Base-by-base conservation (phyloP, 2,329 filamentous ascomycete species). In the Aspergillus carbonarius region DNA sequence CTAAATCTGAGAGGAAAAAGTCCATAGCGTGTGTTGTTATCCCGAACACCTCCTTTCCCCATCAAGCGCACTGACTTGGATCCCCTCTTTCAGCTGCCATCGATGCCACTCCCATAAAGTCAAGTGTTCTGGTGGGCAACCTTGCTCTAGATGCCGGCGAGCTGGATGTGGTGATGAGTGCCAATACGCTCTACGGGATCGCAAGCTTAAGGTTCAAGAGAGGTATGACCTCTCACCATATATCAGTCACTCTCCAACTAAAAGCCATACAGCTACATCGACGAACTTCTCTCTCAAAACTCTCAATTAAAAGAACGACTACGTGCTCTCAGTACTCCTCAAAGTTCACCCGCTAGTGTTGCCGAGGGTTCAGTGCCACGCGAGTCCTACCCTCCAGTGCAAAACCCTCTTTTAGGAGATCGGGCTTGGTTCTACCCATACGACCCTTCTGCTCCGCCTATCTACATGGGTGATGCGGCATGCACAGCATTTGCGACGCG, bases 71-170 rank as follows among this genome's bases (percentile, higher is more conserved):
- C 49, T 55, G 17, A 50, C 18, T 42, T 20, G 18, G 18, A 18
- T 23, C 37, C 8, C 23, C 30, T 20, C 32, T 13, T 42, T 20
- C 32, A 67, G 68, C 7, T 78, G 76, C 35, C 70, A 74, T 59
- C 67, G 75, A 52, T 78, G 76, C 42, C 76, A 78, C 63, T 58
- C 66, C 0, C 76, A 77, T n/a, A 79, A 79, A 56, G 74, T 77
- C 30, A 78, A 75, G 60, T 79, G 77, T 56, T 78, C 76, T 0
- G 76, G 76, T 1, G 68, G 71, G 18, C 68, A 72, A n/a, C 77
- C 77, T 4, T 79, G 77, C 54, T 64, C 68, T 13, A 69, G 71
- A 17, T 78, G 76, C 57, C 62, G 65, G 39, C 59, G 66, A 15
- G 67, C 70, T 2, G 72, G 72, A 3, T 69, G 68, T 48, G 67